A percentile compares a stretch with the other conserved stretches of the same genome.
Evolutionary conservation across 2,329 filamentous ascomycete species (phyloP).

Genomic region (Neonectria magnoliae): DNA sequence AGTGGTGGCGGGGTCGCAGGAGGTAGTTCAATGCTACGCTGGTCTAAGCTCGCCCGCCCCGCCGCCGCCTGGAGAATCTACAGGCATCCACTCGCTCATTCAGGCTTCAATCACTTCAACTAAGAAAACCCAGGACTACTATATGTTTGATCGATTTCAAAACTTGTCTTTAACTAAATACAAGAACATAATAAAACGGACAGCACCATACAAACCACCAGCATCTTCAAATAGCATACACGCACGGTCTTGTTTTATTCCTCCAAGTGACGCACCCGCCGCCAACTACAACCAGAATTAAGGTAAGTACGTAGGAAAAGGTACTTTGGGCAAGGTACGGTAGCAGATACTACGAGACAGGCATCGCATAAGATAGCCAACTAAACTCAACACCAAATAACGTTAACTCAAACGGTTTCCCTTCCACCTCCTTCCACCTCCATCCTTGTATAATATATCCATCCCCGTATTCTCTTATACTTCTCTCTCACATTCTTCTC

Average conservation of each 20-base stretch:
- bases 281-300: conserved; percentile 9
- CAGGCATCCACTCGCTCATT: neutral
- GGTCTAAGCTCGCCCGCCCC: conserved; percentile 3
- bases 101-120: too few relatives aligned
- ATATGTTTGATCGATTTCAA: neutral
- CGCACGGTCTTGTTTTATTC: conserved; percentile 25
- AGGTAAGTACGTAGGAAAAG: conserved; percentile 8
- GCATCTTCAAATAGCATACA: conserved; percentile 25
- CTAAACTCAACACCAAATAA: conserved; percentile 5
- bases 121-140: neutral
- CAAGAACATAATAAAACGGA: conserved; percentile 11
- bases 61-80: too few relatives aligned
- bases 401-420: neutral
- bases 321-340: neutral
- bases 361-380: conserved; percentile 25
- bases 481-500: conserved; percentile 1
- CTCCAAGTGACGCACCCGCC: neutral
- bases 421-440: neutral
- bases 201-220: conserved; percentile 17
- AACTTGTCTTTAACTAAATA: neutral
- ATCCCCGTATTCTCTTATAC: neutral
- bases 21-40: conserved; percentile 31
- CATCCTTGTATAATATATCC: conserved; percentile 3
- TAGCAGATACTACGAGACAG: conserved; percentile 12
- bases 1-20: conserved; percentile 39